Percentiles rank a stretch among this genome's conserved stretches.
Conservation (phyloP, 805 yeast species). For the Saturnispora sekii region DNA sequence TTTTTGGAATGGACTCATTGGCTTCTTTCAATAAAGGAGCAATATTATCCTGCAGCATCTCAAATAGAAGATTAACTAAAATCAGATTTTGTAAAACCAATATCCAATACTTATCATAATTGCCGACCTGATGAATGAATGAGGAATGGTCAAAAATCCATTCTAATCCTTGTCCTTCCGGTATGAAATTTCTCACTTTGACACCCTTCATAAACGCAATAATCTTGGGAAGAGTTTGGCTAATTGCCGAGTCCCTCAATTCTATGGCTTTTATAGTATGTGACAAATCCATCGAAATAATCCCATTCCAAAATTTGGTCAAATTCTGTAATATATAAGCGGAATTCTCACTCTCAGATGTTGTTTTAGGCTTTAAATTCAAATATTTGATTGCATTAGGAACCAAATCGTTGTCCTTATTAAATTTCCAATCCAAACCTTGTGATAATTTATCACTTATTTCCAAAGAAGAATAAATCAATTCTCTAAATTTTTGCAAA, state of each 20-base stretch:
- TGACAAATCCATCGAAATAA: too few species aligned
- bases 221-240: neutral
- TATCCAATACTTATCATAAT: conserved; percentile 12
- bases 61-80: conserved; percentile 17
- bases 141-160: conserved; percentile 22
- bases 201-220: neutral
- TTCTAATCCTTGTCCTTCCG: conserved; percentile 13
- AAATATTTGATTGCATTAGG: conserved; percentile 1
- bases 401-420: conserved; percentile 14
- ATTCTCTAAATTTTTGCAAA: conserved; percentile 16
- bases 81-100: conserved; percentile 20
- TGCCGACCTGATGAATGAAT: conserved; percentile 17
- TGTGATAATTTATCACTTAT: conserved; percentile 24
- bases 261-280: too few species aligned
- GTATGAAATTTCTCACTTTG: neutral
- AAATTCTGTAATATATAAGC: too few species aligned
- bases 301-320: too few species aligned
- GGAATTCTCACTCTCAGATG: too few species aligned
- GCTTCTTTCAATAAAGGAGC: conserved; percentile 12
- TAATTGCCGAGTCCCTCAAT: too few species aligned
- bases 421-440: conserved; percentile 22
- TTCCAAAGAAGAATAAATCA: conserved; percentile 21
- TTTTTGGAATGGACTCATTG: conserved; percentile 14
- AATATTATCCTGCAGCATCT: conserved; percentile 16
- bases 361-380: neutral